Base-by-base conservation (phyloP, 352 stramenopile genomes). In the Plasmopara viticola region DNA sequence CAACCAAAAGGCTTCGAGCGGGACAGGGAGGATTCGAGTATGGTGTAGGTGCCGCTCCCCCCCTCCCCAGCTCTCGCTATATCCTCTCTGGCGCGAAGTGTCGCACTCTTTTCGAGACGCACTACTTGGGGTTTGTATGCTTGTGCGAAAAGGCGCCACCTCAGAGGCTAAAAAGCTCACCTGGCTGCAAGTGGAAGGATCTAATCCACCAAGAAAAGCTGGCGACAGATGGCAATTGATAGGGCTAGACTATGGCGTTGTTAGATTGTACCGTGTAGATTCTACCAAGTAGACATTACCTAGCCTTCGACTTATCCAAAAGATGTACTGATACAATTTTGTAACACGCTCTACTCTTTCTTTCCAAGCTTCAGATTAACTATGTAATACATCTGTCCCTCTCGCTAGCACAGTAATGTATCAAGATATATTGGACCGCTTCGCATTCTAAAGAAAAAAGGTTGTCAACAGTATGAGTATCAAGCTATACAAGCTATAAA, bases 1-100 rank as follows among this genome's bases (percentile, higher is more conserved):
- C 51, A 62, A 38, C 34, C 51, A 62, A 10, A 43, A 44, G 52
- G 44, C 15, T 14, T 20, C 51, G 53, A 30, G 47, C 34, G 41
- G 31, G 29, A 53, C 50, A n/a, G 40, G 54, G 51, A 65, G 51
- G 63, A 71, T 71, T 71, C 51, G 55, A 58, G 47, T 71, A 65
- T 71, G 63, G 40, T 42, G 31, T 38, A 48, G 48, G 66, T 59
- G 61, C 60, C 61, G 60, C 51, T 15, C 25, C 34, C n/a, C n/a
- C n/a, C 44, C 47, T 31, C 48, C 45, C 52, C 52, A 62, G 39
- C 60, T 58, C 60, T 52, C 45, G 38, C 55, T 66, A 42, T 28
- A 55, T 61, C 62, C 44, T 58, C 25, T 34, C 51, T 60, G 51
- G 51, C 46, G 15, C 62, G 50, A 68, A 69, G 52, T 72, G 64